A percentile compares a stretch with the other conserved stretches of the same genome.
Conservation (phyloP, 106 monocot species). For the Hemerocallis citrina region DNA sequence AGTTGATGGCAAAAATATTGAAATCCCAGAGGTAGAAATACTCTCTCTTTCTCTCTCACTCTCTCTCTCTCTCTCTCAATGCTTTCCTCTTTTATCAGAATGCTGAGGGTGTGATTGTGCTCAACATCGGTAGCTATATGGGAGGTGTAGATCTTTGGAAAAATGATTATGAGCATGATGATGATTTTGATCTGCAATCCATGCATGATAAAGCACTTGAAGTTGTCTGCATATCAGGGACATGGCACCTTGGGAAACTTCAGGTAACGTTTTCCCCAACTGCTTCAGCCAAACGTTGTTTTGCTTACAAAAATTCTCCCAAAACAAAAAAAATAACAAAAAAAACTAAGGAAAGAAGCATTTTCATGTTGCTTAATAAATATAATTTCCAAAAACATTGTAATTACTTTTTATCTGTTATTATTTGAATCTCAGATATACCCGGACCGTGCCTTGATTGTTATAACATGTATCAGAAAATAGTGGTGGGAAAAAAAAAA, state of each 20-base stretch:
- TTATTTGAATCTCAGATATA: too few species aligned
- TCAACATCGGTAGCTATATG: constrained; percentile 91
- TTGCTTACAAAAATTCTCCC: too few species aligned
- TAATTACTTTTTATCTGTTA: too few species aligned
- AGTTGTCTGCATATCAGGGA: constrained; percentile 73
- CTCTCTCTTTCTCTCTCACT: neutral
- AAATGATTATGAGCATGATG: constrained; percentile 69
- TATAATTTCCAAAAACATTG: too few species aligned
- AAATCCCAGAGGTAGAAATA: constrained; percentile 62
- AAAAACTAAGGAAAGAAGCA: too few species aligned
- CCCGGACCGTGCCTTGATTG: too few species aligned
- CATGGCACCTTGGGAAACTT: constrained; percentile 93
- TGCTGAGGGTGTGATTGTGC: constrained; percentile 76
- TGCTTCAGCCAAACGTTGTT: too few species aligned
- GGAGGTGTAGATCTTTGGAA: constrained; percentile 90
- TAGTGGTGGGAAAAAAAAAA: too few species aligned
- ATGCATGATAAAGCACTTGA: constrained; percentile 88
- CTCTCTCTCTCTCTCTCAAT: neutral
- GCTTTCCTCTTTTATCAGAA: constrained; percentile 30
- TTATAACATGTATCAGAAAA: too few species aligned
- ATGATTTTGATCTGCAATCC: constrained; percentile 53
- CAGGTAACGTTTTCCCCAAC: constrained; percentile 34
- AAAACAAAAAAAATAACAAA: too few species aligned
- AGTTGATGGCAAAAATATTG: constrained; percentile 67
- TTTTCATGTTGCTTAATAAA: too few species aligned